Conservation (phyloP, 768 basidiomycete species). For the Kwoniella europaea region DNA sequence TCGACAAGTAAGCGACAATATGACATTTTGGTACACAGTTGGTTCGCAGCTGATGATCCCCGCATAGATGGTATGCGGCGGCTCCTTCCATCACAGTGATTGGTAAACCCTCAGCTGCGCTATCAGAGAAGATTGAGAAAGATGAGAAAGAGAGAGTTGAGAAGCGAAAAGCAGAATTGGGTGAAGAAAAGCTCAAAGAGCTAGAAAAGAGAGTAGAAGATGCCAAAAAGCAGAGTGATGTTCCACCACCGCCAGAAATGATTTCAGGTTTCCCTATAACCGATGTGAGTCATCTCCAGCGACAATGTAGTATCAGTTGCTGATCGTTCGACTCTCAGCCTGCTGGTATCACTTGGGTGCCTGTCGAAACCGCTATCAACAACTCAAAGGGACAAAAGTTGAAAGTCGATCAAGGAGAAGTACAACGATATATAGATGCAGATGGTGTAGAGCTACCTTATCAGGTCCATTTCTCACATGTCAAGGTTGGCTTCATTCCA, state of each 20-base stretch:
- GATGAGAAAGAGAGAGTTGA: conserved; percentile 79
- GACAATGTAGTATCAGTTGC: background rate
- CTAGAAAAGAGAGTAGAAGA: conserved; percentile 72
- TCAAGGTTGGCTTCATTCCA: conserved; percentile 66
- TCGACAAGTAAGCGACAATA: conserved; percentile 67
- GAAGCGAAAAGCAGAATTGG: conserved; percentile 71
- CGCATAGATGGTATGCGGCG: conserved; percentile 75
- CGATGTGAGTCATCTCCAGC: conserved; percentile 63
- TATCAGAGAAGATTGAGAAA: conserved; percentile 78
- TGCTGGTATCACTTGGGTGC: conserved; percentile 89
- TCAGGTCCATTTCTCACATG: conserved; percentile 92
- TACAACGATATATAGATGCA: conserved; percentile 69
- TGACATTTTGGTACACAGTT: background rate
- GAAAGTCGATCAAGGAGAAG: conserved; percentile 58
- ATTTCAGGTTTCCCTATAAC: conserved; percentile 88
- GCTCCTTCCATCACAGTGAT: conserved; percentile 73
- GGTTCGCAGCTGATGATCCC: conserved; percentile 1
- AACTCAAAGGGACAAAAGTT: conserved; percentile 43
- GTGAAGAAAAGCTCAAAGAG: conserved; percentile 76
- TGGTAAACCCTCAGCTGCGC: conserved; percentile 83
- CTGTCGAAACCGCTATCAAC: conserved; percentile 64
- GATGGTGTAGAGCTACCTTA: conserved; percentile 78
- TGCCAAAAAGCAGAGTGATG: conserved; percentile 85
- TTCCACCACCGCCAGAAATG: conserved; percentile 78
- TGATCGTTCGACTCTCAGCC: conserved; percentile 33